Evolutionary conservation across 2,329 filamentous ascomycete species (phyloP), one percentile per base, ranked within the genome.

Genomic region (Calonectria henricotiae): DNA sequence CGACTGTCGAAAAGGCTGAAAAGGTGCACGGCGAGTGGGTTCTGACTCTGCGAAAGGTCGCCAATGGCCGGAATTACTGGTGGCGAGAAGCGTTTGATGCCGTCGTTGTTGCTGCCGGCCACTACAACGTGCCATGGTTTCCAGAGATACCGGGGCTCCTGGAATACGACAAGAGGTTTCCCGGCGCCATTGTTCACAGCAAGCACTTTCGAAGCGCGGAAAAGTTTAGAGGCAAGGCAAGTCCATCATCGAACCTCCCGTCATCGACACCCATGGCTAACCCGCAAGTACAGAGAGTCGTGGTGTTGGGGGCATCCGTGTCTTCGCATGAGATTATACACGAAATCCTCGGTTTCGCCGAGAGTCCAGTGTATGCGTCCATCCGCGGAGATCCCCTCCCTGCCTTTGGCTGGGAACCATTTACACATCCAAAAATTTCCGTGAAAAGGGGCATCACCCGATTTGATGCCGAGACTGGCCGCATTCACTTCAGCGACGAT

Each of bases 301-400:
- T 91, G 1, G 85, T 90, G 0, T 85, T 91, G 8, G 89, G 89
- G 1, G 89, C 85, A 9, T 89, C 86, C 1, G 87, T 90, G 7
- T 91, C 88, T 0, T 87, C 88, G 0, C 84, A 88, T 58, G 90
- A 91, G 73, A 87, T 89, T 2, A 82, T 87, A 2, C 86, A 88
- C 62, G 87, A 88, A 47, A 79, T 90, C 4, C 79, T 70, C 3
- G 46, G 58, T 60, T 62, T 51, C 17, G 47, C 47, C 3, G 47
- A 66, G 4, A 20, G 35, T 9, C 64, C 58, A 5, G 64, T 67
- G 11, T 62, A 67, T 23, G 63, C 47, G 1, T 67, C 63, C 11
- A 63, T 67, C n/a, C 63, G 68, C 25, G 55, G 63, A 11, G 60
- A 70, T 5, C 64, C 63, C 17, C 39, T 70, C 5, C 58, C 63